Evolutionary conservation across 2,329 filamentous ascomycete genomes (phyloP), one percentile per base, ranked within the genome.

Genomic region (Talaromyces amestolkiae): DNA sequence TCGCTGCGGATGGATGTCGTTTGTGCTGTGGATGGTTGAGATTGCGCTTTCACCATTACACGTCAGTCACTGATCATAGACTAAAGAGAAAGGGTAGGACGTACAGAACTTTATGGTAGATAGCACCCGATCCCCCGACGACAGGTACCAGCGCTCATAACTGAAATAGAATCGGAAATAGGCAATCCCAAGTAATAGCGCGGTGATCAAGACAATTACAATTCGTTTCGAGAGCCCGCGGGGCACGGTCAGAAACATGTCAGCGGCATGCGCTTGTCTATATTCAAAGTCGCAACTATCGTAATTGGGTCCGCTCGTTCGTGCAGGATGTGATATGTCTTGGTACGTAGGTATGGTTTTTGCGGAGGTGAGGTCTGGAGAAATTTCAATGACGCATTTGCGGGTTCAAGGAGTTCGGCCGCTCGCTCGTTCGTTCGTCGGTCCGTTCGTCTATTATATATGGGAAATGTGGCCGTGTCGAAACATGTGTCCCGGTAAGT

Each of bases 1-100:
- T 96, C 95, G 77, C 96, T 94, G 74, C 94, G 91, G 70, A 89
- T 88, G 24, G 43, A 24, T n/a, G 58, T 45, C 33, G 61, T 33
- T 41, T 58, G 59, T 49, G 63, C 37, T 41, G 41, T 59, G 47
- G 54, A 61, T 39, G 64, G 22, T 19, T 58, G 43, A 22, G 15
- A 45, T 15, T 61, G 51, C 1, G 54, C 45, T 24, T 31, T 10
- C 31, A 13, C n/a, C 35, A 22, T 17, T 2, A 41, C 24, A 31
- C 11, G 11, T 15, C 53, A n/a, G 39, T 17, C 2, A 17, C n/a
- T n/a, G 15, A 39, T 39, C 13, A 31, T 31, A 8, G 35, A 17
- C 4, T 5, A 41, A 8, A 15, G n/a, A n/a, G n/a, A 63, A 3
- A 15, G 17, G 15, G 22, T 24, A n/a, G 11, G 10, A 56, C 65